phyloP scores from a whole-genome alignment of 2,329 filamentous ascomycete genomes.

The Fusarium acutatum region DNA sequence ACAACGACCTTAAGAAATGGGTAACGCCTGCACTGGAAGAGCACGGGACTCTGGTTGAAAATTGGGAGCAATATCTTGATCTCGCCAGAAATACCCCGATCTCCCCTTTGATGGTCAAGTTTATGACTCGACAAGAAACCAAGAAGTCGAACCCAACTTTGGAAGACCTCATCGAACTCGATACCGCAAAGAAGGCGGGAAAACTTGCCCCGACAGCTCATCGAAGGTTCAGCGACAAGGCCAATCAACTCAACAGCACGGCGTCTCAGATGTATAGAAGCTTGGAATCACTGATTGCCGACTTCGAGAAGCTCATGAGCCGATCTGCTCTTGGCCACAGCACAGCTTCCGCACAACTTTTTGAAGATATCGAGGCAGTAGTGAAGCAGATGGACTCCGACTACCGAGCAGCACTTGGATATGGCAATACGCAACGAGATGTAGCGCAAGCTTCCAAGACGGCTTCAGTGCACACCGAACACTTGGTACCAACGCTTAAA shows the following conservation, averaged over 20 bases:
- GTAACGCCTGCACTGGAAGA: slow-evolving; percentile 72
- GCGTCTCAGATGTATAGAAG: slow-evolving; percentile 68
- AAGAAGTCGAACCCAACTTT: slow-evolving; percentile 65
- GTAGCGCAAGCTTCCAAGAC: slow-evolving; percentile 70
- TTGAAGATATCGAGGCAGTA: slow-evolving; percentile 87
- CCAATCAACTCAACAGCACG: slow-evolving; percentile 67
- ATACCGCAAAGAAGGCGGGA: slow-evolving; percentile 77
- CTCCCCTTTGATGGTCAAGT: slow-evolving; percentile 70
- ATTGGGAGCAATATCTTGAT: slow-evolving; percentile 74
- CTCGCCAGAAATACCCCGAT: slow-evolving; percentile 72
- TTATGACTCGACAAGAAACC: slow-evolving; percentile 64
- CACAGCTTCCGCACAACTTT: slow-evolving; percentile 72
- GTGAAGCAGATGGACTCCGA: slow-evolving; percentile 88
- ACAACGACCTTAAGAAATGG: slow-evolving; percentile 76
- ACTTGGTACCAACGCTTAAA: slow-evolving; percentile 65
- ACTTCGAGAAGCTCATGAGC: slow-evolving; percentile 67
- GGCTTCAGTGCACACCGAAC: slow-evolving; percentile 70
- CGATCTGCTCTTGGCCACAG: slow-evolving; percentile 65
- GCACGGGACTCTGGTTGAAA: slow-evolving; percentile 68
- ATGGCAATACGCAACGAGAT: slow-evolving; percentile 70
- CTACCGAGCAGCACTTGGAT: slow-evolving; percentile 77
- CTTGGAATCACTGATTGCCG: slow-evolving; percentile 68
- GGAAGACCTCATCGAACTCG: slow-evolving; percentile 78
- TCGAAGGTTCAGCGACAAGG: slow-evolving; percentile 66
- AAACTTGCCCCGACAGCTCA: slow-evolving; percentile 67